Evolutionary conservation across 129 eudicot genomes (phyloP).

Genomic region (Centella asiatica): DNA sequence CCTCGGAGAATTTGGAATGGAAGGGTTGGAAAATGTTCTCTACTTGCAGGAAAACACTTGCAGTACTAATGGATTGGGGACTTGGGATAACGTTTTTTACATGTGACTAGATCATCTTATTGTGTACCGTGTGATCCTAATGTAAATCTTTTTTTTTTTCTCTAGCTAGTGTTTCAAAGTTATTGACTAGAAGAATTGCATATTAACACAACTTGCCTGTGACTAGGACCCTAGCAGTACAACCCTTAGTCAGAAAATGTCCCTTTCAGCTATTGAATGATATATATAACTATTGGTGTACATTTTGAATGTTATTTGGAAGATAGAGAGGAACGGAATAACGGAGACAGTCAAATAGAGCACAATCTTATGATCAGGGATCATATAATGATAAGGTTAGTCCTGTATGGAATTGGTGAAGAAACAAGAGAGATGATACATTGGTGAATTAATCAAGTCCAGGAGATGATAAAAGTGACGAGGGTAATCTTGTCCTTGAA

Average conservation of each 20-base stretch:
- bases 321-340: neutral
- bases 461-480: neutral
- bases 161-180: constrained; percentile 26
- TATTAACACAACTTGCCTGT: constrained; percentile 3
- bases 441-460: neutral
- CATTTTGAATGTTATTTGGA: neutral
- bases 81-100: constrained; percentile 47
- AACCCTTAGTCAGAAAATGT: constrained; percentile 1
- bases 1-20: constrained; percentile 78
- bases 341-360: neutral
- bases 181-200: constrained; percentile 14
- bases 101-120: constrained; percentile 18
- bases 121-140: constrained; percentile 30
- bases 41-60: constrained; percentile 39
- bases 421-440: neutral
- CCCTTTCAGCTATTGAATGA: neutral
- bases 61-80: constrained; percentile 36
- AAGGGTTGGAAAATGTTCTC: constrained; percentile 50
- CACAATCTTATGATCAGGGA: neutral
- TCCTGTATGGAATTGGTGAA: neutral
- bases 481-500: constrained; percentile 5
- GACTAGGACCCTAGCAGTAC: neutral
- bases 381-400: neutral
- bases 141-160: constrained; percentile 29
- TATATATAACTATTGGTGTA: neutral